Evolutionary conservation across 345 rosid species (phyloP), one percentile per base, ranked within the genome.

Genomic region (Theobroma cacao): DNA sequence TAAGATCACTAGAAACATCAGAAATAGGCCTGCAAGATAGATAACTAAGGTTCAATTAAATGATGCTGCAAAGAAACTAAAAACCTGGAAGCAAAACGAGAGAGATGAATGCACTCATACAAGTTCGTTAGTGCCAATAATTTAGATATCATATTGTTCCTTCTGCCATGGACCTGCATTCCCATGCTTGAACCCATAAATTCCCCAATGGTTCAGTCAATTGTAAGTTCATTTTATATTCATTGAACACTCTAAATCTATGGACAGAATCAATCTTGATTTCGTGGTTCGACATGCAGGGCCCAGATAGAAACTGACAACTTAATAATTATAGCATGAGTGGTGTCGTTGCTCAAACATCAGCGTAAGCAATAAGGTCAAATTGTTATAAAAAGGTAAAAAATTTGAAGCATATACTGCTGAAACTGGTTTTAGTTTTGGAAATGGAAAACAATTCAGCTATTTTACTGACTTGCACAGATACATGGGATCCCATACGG

Each of bases 1-100:
- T 90, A 30, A 96, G 94, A 84, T 96, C 99, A 78, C 99, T 96
- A 18, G 97, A 94, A 75, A 96, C 98, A 59, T 96, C 98, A 2
- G 98, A 92, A 77, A 94, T 90, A 31, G 98, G 98, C 99, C 99
- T 94, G 94, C 89, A 77, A 85, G 64, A 83, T 65, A 75, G 76
- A 74, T 17, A 60, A 75, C 75, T 76, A 61, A 34, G 71, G n/a
- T n/a, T n/a, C n/a, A n/a, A n/a, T 77, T 50, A 60, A 71, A 18
- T 56, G 31, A 26, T 53, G 62, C 74, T 63, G 31, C 76, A 72
- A 28, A 56, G 63, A 30, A 78, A 75, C 74, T 12, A 56, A 65
- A 77, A 62, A 45, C 75, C 43, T 48, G 30, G 47, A 70, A 68
- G 56, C 3, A 45, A 15, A 41, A 41, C 77, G 43, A 28, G 47